Conservation (phyloP, 148 eudicot genomes). For the Diospyros lotus region DNA sequence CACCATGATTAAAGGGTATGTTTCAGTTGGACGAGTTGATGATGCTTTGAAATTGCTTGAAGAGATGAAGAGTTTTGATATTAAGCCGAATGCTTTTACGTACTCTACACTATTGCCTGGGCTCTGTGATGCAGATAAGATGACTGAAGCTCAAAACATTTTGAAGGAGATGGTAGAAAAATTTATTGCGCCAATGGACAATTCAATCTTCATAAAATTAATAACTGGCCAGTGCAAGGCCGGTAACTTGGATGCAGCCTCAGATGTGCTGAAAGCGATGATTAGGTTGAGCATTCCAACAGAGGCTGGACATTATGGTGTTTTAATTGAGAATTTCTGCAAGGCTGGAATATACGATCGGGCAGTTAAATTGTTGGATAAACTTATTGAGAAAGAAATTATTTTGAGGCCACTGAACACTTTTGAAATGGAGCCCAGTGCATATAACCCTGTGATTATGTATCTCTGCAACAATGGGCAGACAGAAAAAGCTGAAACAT, state of each 20-base stretch:
- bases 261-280: conserved; percentile 80
- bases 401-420: conserved; percentile 57
- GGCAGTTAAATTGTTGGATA: conserved; percentile 69
- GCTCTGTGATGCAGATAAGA: conserved; percentile 75
- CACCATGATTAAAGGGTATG: conserved; percentile 90
- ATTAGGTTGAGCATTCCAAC: conserved; percentile 60
- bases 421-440: conserved; percentile 60
- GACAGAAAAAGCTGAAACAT: conserved; percentile 69
- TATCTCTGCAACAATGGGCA: conserved; percentile 69
- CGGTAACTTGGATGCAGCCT: conserved; percentile 78
- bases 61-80: conserved; percentile 69
- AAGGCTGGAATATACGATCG: conserved; percentile 57
- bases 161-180: conserved; percentile 77
- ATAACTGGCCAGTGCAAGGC: conserved; percentile 66
- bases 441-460: conserved; percentile 73
- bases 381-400: conserved; percentile 77
- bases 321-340: conserved; percentile 74
- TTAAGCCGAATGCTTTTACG: conserved; percentile 68
- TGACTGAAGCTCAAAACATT: conserved; percentile 55
- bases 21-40: conserved; percentile 56
- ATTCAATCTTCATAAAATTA: conserved; percentile 56
- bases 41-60: conserved; percentile 74
- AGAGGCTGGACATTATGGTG: conserved; percentile 88
- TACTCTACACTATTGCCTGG: conserved; percentile 84
- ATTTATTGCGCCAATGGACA: conserved; percentile 55